These are phyloP conservation scores for Simplicillium aogashimaense DNA, from an alignment of 2,329 filamentous ascomycete genomes.

Conservation along the genomic window DNA sequence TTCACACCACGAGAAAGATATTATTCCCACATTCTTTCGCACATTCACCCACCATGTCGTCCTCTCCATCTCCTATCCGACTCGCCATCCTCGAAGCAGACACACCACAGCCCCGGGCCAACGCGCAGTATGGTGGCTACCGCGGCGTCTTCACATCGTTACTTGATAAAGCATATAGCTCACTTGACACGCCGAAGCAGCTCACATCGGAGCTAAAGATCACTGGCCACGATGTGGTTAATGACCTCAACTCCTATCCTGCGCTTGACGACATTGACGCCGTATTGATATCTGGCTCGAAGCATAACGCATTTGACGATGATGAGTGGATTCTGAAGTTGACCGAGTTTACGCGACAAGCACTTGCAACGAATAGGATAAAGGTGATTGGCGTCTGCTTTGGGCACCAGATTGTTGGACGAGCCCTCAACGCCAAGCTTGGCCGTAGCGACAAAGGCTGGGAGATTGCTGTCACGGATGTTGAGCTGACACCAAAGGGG, in stretches of 20 bases:
- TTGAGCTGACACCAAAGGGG: slow-evolving; percentile 59
- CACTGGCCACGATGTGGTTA: slow-evolving; percentile 53
- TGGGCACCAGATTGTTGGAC: slow-evolving; percentile 75
- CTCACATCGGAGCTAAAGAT: slow-evolving; percentile 18
- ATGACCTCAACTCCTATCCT: slow-evolving; percentile 57
- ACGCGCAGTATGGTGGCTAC: slow-evolving; percentile 61
- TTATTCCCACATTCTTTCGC: no score
- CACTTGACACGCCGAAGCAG: slow-evolving; percentile 26
- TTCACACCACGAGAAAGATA: no score
- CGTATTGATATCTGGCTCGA: slow-evolving; percentile 69
- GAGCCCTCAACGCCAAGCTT: slow-evolving; percentile 60
- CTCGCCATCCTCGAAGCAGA: slow-evolving; percentile 88
- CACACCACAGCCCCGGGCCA: slow-evolving; percentile 56
- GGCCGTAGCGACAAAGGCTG: slow-evolving; percentile 59
- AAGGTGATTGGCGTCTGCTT: slow-evolving; percentile 76
- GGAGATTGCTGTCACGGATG: slow-evolving; percentile 68
- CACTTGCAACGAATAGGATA: slow-evolving; percentile 52
- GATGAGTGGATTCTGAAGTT: slow-evolving; percentile 68
- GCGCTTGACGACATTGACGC: slow-evolving; percentile 67
- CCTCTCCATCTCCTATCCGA: slow-evolving; percentile 39
- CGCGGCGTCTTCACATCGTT: slow-evolving; percentile 58
- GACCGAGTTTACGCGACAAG: slow-evolving; percentile 53
- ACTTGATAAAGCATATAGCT: slow-evolving; percentile 41
- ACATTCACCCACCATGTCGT: no score
- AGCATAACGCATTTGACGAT: slow-evolving; percentile 63